Evolutionary conservation across 495 filamentous ascomycete species (phyloP), one percentile per base, ranked within the genome.

Genomic region (Talaromyces ruber): DNA sequence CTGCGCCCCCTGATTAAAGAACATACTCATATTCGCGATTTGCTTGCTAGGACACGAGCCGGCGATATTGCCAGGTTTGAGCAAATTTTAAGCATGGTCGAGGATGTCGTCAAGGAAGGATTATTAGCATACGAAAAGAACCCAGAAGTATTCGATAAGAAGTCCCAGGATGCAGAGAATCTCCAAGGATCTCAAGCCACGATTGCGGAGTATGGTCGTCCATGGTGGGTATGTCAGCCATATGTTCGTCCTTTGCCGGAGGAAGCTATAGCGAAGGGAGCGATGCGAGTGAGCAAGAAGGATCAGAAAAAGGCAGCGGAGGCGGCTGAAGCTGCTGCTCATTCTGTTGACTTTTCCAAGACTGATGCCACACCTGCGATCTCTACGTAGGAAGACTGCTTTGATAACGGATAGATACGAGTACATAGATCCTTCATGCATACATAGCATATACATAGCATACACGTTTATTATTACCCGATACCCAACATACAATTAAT

Each of bases 151-250:
- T 81, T 82, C 57, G 70, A 65, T 24, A 60, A 68, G 47, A 54
- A 68, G 60, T 51, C 65, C 24, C 59, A 75, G 3, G 67, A 78
- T 24, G 68, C 59, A 5, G 64, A 70, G 2, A 72, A 71, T 6
- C 68, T 75, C n/a, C 76, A 71, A 21, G 76, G 85, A 61, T 92
- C 89, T 9, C 80, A 85, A 26, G 82, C 81, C 29, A 84, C 87
- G 1, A 86, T 93, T 29, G 82, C 79, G 61, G 77, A 82, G 56
- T 93, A 89, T 68, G 84, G 83, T 67, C 73, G 90, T 58, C 94
- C 94, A 3, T 97, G 86, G 82, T 99, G 93, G 90, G 78, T 97
- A 4, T 93, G 90, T 51, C 94, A 99, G 74, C 91, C 94, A 3
- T 90, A 97, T 65, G 80, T 97, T 2, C 79, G 94, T 30, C 93